Conservation (phyloP, 352 stramenopile genomes). For the Elongisporangium undulatum region DNA sequence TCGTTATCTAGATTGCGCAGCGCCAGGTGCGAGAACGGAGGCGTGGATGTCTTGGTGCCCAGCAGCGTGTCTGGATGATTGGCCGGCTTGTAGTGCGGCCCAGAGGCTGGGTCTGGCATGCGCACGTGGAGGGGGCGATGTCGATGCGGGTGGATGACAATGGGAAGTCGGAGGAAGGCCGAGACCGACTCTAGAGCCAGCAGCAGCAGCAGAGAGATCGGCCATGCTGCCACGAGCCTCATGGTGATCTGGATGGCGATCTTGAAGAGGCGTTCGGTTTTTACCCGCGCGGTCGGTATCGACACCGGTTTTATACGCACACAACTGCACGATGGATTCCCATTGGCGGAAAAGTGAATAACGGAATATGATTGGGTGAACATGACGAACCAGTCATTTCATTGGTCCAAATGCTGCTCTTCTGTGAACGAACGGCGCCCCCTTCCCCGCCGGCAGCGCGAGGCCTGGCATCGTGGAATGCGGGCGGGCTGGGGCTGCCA, state of each 20-base stretch:
- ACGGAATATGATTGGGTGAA: neutral
- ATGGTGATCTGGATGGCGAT: neutral
- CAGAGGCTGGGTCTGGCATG: neutral
- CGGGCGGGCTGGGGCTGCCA: neutral
- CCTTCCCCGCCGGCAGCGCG: neutral
- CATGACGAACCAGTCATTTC: neutral
- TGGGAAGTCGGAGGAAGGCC: neutral
- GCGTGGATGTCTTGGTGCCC: neutral
- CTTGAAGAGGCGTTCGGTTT: neutral
- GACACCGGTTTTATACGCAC: neutral
- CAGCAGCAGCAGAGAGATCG: neutral
- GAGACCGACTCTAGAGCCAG: neutral
- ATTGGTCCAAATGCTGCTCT: neutral
- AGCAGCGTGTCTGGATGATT: neutral
- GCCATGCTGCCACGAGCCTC: neutral
- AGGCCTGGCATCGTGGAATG: neutral
- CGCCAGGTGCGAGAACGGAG: constrained; percentile 8
- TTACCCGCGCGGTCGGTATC: neutral
- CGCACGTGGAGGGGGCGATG: neutral
- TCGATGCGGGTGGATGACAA: neutral
- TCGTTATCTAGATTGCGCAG: constrained; percentile 20
- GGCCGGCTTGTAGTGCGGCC: neutral
- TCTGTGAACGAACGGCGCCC: neutral
- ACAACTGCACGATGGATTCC: neutral
- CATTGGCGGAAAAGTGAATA: neutral